Evolutionary conservation across 495 filamentous ascomycete species (phyloP).

Genomic region (Talaromyces nanjingensis): DNA sequence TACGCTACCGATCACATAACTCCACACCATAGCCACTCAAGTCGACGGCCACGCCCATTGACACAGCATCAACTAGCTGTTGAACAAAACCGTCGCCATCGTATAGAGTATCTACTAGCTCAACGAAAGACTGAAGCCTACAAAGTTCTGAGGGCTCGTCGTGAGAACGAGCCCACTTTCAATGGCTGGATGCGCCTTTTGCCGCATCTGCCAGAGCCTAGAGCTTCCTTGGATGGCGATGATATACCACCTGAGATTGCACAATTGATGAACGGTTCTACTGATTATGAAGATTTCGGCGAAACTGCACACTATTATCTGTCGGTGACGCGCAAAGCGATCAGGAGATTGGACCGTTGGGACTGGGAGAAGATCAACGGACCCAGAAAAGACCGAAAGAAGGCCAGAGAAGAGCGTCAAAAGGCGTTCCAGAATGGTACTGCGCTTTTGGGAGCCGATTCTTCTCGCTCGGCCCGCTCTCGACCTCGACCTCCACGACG

Average conservation of each 20-base stretch:
- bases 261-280: conserved; percentile 60
- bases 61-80: conserved; percentile 93
- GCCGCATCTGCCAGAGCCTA: conserved; percentile 61
- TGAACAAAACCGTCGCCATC: conserved; percentile 78
- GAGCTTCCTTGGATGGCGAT: conserved; percentile 67
- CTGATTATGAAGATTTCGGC: conserved; percentile 68
- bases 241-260: conserved; percentile 50
- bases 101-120: conserved; percentile 79
- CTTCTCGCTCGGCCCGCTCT: conserved; percentile 6
- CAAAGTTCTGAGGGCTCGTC: conserved; percentile 50
- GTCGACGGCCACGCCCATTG: conserved; percentile 68
- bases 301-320: conserved; percentile 68
- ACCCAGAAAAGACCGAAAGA: conserved; percentile 35
- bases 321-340: conserved; percentile 61
- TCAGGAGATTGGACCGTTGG: conserved; percentile 69
- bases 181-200: conserved; percentile 65
- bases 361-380: conserved; percentile 48
- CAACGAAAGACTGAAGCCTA: conserved; percentile 60
- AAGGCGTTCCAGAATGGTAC: conserved; percentile 13
- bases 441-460: not conserved
- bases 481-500: conserved; percentile 25
- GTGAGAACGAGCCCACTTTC: conserved; percentile 51
- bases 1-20: conserved; percentile 35
- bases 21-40: conserved; percentile 18
- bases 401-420: conserved; percentile 38